A percentile compares a stretch with the other conserved stretches of the same genome.
Evolutionary conservation across 2,329 filamentous ascomycete genomes (phyloP).

Genomic region (Penicillium concentricum): DNA sequence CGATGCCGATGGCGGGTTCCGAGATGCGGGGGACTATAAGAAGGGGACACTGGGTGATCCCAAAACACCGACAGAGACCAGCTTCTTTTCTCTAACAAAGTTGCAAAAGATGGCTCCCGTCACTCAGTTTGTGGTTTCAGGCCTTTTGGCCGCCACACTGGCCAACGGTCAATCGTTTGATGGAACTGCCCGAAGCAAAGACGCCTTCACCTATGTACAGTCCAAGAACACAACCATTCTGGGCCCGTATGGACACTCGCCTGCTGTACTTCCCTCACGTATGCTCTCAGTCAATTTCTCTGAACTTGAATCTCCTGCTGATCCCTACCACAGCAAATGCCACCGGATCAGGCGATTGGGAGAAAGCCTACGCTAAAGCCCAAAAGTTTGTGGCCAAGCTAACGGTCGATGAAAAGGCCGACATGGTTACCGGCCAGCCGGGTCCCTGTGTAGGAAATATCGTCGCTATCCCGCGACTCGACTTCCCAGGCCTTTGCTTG

Average conservation of each 20-base stretch:
- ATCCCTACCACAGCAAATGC: not conserved
- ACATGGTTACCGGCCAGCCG: slow-evolving; percentile 28
- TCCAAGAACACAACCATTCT: slow-evolving; percentile 8
- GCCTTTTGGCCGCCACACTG: slow-evolving; percentile 4
- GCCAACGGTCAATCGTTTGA: slow-evolving; percentile 5
- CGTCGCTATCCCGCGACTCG: slow-evolving; percentile 29
- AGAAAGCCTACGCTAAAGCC: slow-evolving; percentile 5
- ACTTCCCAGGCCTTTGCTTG: slow-evolving; percentile 31
- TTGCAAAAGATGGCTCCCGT: not conserved
- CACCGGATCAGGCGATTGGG: not conserved
- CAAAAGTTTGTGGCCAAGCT: slow-evolving; percentile 19
- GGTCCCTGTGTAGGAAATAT: slow-evolving; percentile 35
- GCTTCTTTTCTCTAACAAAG: not conserved
- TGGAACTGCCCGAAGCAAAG: slow-evolving; percentile 1
- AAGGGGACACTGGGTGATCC: not conserved
- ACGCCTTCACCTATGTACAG: slow-evolving; percentile 7
- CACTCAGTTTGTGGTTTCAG: slow-evolving; percentile 4
- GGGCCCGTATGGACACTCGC: slow-evolving; percentile 6
- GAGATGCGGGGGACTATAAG: not conserved
- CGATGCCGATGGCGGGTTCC: too few relatives aligned
- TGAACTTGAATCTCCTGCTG: not conserved
- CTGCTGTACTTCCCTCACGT: slow-evolving; percentile 7
- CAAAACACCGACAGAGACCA: not conserved
- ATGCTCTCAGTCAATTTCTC: not conserved
- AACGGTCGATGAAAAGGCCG: slow-evolving; percentile 27